Evolutionary conservation across 208 protist genomes (phyloP), one percentile per base, ranked within the genome.

Genomic region (Blastocrithidia nonstop): DNA sequence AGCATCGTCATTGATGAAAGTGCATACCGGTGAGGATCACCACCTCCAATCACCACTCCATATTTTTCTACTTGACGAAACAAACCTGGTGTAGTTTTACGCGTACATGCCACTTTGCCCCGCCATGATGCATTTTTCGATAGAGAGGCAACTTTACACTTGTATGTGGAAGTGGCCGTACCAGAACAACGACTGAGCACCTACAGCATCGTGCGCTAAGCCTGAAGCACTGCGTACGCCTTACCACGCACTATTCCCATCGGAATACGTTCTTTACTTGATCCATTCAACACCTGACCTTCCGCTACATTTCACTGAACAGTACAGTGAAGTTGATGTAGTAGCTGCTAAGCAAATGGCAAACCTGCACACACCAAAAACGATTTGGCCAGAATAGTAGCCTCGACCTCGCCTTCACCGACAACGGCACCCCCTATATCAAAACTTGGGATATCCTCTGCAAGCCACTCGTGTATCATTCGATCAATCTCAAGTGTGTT

Each of bases 61-160:
- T 35, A 35, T n/a, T 35, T 35, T n/a, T 35, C 29, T 11, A 35
- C 29, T 35, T 35, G 29, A n/a, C 29, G 29, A n/a, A 35, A 35
- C 11, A 35, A n/a, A 35, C 29, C 29, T 11, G 29, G 29, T n/a
- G 29, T 35, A 11, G 29, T 35, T n/a, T 35, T 35, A n/a, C 29
- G 29, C 29, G 29, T 35, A n/a, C 29, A 35, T n/a, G 29, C 29
- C 11, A 35, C 29, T 11, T n/a, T 11, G 29, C 29, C 29, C 11
- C 29, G 29, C 29, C 29, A 35, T 11, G 11, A n/a, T 15, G 11
- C 11, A n/a, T 35, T 35, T 11, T n/a, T 11, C n/a, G 29, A 11
- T n/a, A 15, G 29, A 15, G 29, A 11, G 29, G 29, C 29, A 35
- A 35, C 11, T n/a, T 15, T n/a, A n/a, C 29, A 35, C 11, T n/a